phyloP scores from a whole-genome alignment of 23 red algal species.

The Pyropia yezoensis region DNA sequence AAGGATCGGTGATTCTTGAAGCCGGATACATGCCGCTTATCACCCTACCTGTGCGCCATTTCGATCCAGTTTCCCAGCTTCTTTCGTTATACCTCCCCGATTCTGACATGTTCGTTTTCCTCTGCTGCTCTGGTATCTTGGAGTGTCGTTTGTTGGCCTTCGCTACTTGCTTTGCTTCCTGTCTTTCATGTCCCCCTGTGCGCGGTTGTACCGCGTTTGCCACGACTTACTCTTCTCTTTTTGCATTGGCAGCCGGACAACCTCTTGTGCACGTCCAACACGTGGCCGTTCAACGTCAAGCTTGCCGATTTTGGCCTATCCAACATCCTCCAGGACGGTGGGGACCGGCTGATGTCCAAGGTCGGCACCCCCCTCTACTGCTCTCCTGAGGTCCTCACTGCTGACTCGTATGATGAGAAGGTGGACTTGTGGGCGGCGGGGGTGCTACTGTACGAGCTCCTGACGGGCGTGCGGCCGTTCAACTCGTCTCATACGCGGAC shows the following conservation, averaged over 20 bases:
- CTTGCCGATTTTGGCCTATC: constrained; percentile 83
- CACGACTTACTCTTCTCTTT: background rate
- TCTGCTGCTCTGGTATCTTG: background rate
- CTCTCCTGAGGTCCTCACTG: constrained; percentile 73
- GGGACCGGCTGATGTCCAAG: constrained; percentile 34
- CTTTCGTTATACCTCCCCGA: background rate
- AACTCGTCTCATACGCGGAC: constrained; percentile 58
- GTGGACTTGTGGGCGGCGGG: constrained; percentile 83
- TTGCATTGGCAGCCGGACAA: constrained; percentile 41
- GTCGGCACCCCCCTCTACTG: constrained; percentile 72
- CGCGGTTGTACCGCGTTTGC: too few species aligned
- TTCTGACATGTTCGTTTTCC: background rate
- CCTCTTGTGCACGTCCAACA: constrained; percentile 42
- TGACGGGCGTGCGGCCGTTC: constrained; percentile 70
- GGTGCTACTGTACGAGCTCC: constrained; percentile 71
- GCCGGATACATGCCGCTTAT: background rate
- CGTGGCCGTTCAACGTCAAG: constrained; percentile 73
- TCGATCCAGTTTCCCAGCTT: background rate
- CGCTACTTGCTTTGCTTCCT: too few species aligned
- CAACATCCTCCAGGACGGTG: constrained; percentile 40
- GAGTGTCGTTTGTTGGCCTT: too few species aligned
- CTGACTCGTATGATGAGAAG: constrained; percentile 47
- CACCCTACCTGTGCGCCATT: background rate
- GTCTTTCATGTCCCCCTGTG: too few species aligned
- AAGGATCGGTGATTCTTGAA: too few species aligned